phyloP scores from a whole-genome alignment of 2,329 filamentous ascomycete genomes.

The Sarocladiaceae sp. region DNA sequence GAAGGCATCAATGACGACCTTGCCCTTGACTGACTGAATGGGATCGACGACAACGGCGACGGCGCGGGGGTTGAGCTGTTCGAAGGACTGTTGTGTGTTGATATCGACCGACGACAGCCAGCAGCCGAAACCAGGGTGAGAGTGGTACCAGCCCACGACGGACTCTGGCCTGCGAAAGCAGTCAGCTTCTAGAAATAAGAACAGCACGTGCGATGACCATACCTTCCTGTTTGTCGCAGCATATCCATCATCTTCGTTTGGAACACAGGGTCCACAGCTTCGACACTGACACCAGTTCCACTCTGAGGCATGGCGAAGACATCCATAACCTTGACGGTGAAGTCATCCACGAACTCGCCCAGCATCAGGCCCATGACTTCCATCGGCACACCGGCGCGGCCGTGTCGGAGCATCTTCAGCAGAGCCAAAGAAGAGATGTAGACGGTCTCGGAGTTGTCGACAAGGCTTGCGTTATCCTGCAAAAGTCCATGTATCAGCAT shows the following conservation, averaged over 20 bases:
- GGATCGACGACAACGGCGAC: slow-evolving; percentile 98
- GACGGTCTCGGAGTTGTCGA: slow-evolving; percentile 98
- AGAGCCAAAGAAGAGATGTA: slow-evolving; percentile 97
- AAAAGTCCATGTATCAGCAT: slow-evolving; percentile 12
- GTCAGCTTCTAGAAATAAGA: slow-evolving; percentile 11
- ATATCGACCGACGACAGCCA: slow-evolving; percentile 99
- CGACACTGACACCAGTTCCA: slow-evolving; percentile 94
- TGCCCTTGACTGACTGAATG: slow-evolving; percentile 98
- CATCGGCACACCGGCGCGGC: slow-evolving; percentile 96
- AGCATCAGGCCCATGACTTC: slow-evolving; percentile 99
- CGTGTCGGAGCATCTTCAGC: slow-evolving; percentile 97
- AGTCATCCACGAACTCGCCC: slow-evolving; percentile 98
- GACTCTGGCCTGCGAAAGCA: slow-evolving; percentile 68
- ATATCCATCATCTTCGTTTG: slow-evolving; percentile 99
- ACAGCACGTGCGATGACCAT: slow-evolving; percentile 24
- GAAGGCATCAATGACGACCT: slow-evolving; percentile 98
- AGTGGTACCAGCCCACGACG: slow-evolving; percentile 99
- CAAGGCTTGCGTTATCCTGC: slow-evolving; percentile 85
- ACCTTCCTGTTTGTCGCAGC: slow-evolving; percentile 95
- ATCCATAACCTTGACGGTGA: slow-evolving; percentile 95
- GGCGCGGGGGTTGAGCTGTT: slow-evolving; percentile 92
- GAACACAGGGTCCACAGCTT: slow-evolving; percentile 96
- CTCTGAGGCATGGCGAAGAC: slow-evolving; percentile 99
- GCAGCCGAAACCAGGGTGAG: slow-evolving; percentile 97
- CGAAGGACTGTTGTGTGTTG: slow-evolving; percentile 99